Base-by-base conservation (phyloP, 257 asterid species). In the Solanum paucissectum region DNA sequence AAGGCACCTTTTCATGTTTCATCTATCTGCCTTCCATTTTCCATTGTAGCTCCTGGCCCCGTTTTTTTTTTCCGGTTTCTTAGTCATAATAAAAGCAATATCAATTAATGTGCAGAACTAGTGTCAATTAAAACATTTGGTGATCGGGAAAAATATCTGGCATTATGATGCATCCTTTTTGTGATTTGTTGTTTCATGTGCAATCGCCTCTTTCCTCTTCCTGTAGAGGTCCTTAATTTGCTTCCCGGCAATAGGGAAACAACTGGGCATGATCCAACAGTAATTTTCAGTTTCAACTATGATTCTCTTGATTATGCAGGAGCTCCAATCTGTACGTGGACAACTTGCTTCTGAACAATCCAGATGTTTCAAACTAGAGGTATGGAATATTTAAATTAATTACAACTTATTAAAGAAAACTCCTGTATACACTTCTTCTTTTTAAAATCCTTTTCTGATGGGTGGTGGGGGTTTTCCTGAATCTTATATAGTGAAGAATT, bases 311-410 rank as follows among this genome's bases (percentile, higher is more conserved):
- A 44, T 36, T 73, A 33, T 86, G 69, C 96, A 97, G 99, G 99
- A 97, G 90, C 98, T 97, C 86, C 99, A 95, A 87, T 97, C 98
- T 55, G 94, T 94, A 83, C 94, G 99, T 83, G 95, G 98, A 87
- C 99, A 95, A 91, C 98, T 97, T 89, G 98, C 95, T 83, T 93
- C 96, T 88, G 99, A 97, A 91, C 99, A 95, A 89, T 96, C 99
- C 25, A 95, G 99, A 91, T 96, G 99, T 91, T 97, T 97, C 94
- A 97, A 97, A 91, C 98, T 97, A 69, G 99, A 97, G 99, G 99
- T 97, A 86, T 36, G 85, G 85, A 81, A 46, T 46, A 46, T 69
- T 49, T 44, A 25, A 25, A 81, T 29, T 81, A 16, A 9, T 46
- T 9, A 81, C 91, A 87, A 37, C 68, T 32, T 84, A 21, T 34